A percentile compares a stretch with the other conserved stretches of the same genome.
Evolutionary conservation across 2,329 filamentous ascomycete genomes (phyloP).

Genomic region (Aspergillus piperis): DNA sequence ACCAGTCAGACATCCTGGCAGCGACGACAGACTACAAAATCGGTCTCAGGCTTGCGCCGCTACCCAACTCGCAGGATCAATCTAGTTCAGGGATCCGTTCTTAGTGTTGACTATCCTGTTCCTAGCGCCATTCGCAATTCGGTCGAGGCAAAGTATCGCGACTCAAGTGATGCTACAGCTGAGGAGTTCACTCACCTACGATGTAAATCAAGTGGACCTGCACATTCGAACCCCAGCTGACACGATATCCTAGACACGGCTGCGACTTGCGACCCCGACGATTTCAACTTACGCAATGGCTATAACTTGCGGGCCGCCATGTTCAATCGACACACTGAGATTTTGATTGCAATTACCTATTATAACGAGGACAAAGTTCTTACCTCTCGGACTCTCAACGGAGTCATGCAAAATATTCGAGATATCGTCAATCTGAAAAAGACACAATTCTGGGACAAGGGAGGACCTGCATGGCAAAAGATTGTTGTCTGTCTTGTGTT

Average conservation of each 20-base stretch:
- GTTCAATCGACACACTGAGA: slow-evolving; percentile 98
- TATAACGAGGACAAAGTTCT: slow-evolving; percentile 99
- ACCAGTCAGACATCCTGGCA: too few species aligned
- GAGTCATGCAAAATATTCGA: slow-evolving; percentile 98
- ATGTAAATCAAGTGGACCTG: slow-evolving; percentile 50
- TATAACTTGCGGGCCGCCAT: slow-evolving; percentile 97
- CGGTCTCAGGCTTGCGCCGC: too few species aligned
- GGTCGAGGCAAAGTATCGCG: slow-evolving; percentile 87
- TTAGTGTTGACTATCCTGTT: slow-evolving; percentile 96
- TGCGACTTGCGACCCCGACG: slow-evolving; percentile 95
- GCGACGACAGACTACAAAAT: too few species aligned
- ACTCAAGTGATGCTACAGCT: slow-evolving; percentile 81
- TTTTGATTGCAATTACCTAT: slow-evolving; percentile 97
- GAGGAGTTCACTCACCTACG: slow-evolving; percentile 98
- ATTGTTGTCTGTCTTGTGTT: slow-evolving; percentile 97
- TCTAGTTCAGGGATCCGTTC: slow-evolving; percentile 91
- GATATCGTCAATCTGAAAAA: slow-evolving; percentile 99
- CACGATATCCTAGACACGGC: slow-evolving; percentile 67
- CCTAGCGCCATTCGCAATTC: slow-evolving; percentile 97
- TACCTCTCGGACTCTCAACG: slow-evolving; percentile 86
- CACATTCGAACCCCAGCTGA: not conserved
- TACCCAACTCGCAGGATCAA: slow-evolving; percentile 84
- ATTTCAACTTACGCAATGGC: slow-evolving; percentile 97
- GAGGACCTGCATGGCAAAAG: slow-evolving; percentile 98
- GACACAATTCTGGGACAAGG: slow-evolving; percentile 99